phyloP scores from a whole-genome alignment of 2,329 filamentous ascomycete species.

The Mycocentrospora acerina region DNA sequence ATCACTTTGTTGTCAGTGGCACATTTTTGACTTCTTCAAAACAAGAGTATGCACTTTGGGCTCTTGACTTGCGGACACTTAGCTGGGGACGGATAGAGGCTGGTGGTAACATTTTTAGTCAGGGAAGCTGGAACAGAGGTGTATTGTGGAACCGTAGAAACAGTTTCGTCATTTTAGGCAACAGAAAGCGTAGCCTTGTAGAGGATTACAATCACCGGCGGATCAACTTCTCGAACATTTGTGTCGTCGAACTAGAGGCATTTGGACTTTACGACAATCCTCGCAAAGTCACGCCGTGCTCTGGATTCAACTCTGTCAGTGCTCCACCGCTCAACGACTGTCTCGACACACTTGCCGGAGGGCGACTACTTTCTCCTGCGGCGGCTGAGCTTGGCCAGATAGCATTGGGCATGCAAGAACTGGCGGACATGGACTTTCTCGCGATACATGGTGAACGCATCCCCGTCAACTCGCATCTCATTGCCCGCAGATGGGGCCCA shows the following conservation, averaged over 20 bases:
- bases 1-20: slow-evolving; percentile 94
- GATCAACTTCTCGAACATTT: slow-evolving; percentile 96
- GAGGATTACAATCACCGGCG: slow-evolving; percentile 98
- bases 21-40: slow-evolving; percentile 97
- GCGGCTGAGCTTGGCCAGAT: slow-evolving; percentile 85
- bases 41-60: slow-evolving; percentile 97
- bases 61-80: slow-evolving; percentile 80
- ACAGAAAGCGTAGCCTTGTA: slow-evolving; percentile 87
- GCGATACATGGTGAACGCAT: slow-evolving; percentile 89
- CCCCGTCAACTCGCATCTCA: slow-evolving; percentile 86
- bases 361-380: slow-evolving; percentile 71
- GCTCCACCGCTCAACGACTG: slow-evolving; percentile 60
- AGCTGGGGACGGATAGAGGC: slow-evolving; percentile 97
- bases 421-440: slow-evolving; percentile 95
- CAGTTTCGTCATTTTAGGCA: slow-evolving; percentile 92
- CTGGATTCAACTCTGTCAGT: slow-evolving; percentile 82
- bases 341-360: slow-evolving; percentile 65
- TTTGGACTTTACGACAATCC: slow-evolving; percentile 98
- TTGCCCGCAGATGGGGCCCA: slow-evolving; percentile 87
- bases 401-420: slow-evolving; percentile 75
- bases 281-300: slow-evolving; percentile 73
- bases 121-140: slow-evolving; percentile 96
- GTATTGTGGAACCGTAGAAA: slow-evolving; percentile 92
- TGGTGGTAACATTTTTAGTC: slow-evolving; percentile 86
- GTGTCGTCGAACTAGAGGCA: slow-evolving; percentile 93